Evolutionary conservation across 2,329 filamentous ascomycete species (phyloP).

Genomic region (Lasiodiplodia citricola): DNA sequence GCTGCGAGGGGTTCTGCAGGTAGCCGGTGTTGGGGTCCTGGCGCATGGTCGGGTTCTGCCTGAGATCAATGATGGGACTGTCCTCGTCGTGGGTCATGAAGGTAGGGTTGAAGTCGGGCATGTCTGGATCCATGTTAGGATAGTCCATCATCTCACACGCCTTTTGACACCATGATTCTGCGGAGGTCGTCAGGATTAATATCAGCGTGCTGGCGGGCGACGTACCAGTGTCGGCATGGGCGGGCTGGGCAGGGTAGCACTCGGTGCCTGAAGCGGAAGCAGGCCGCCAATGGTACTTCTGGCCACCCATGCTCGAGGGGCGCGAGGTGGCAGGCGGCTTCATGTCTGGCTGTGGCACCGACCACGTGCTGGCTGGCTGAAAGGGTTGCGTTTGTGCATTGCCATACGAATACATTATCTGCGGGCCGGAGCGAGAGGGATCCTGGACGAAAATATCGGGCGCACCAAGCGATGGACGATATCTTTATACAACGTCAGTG

Average conservation of each 20-base stretch:
- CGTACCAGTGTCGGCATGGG: slow-evolving; percentile 47
- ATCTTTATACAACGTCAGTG: slow-evolving; percentile 37
- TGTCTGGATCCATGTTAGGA: slow-evolving; percentile 45
- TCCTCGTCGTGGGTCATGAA: slow-evolving; percentile 47
- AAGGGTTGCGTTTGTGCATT: slow-evolving; percentile 28
- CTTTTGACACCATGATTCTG: slow-evolving; percentile 48
- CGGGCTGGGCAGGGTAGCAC: slow-evolving; percentile 36
- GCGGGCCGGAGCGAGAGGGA: slow-evolving; percentile 36
- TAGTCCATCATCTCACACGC: slow-evolving; percentile 38
- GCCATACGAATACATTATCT: slow-evolving; percentile 46
- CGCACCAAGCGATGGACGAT: slow-evolving; percentile 43
- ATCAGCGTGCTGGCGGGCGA: not conserved
- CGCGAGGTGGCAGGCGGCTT: not conserved
- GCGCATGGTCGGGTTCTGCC: slow-evolving; percentile 38
- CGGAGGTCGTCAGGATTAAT: slow-evolving; percentile 32
- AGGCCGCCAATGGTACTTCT: slow-evolving; percentile 28
- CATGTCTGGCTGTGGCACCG: slow-evolving; percentile 29
- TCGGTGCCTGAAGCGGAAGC: slow-evolving; percentile 35
- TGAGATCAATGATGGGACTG: slow-evolving; percentile 47
- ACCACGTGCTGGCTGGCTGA: slow-evolving; percentile 33
- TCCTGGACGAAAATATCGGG: slow-evolving; percentile 40
- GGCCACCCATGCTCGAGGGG: slow-evolving; percentile 22
- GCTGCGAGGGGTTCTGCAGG: slow-evolving; percentile 60
- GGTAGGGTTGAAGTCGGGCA: slow-evolving; percentile 44
- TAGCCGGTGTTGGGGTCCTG: slow-evolving; percentile 38